Conservation (phyloP, 768 basidiomycete species). For the Lactarius indigo region DNA sequence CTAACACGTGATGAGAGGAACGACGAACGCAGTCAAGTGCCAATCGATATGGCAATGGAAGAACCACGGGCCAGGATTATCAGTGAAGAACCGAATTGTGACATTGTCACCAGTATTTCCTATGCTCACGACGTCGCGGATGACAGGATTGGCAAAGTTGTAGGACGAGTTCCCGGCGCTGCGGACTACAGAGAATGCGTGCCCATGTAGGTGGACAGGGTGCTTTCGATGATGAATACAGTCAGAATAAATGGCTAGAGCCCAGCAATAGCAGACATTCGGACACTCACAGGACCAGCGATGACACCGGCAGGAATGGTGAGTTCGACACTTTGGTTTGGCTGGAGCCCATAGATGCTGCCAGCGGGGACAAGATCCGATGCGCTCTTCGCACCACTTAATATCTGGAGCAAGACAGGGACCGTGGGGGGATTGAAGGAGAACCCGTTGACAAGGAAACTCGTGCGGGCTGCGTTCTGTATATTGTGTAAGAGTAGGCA, state of each 20-base stretch:
- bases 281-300: slow-evolving; percentile 5
- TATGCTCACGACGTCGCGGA: slow-evolving; percentile 40
- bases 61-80: slow-evolving; percentile 31
- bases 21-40: slow-evolving; percentile 25
- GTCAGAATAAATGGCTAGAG: neutral
- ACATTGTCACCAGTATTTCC: slow-evolving; percentile 18
- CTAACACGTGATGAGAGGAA: neutral
- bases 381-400: slow-evolving; percentile 48
- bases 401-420: slow-evolving; percentile 41
- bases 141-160: slow-evolving; percentile 38
- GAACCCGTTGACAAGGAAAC: slow-evolving; percentile 36
- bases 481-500: neutral
- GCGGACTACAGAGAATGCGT: slow-evolving; percentile 20
- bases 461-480: neutral
- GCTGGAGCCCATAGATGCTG: slow-evolving; percentile 44
- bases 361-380: slow-evolving; percentile 47
- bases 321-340: slow-evolving; percentile 46
- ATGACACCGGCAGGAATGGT: slow-evolving; percentile 16
- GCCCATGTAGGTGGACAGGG: slow-evolving; percentile 16
- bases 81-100: slow-evolving; percentile 31
- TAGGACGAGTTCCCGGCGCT: slow-evolving; percentile 17
- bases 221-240: neutral
- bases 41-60: slow-evolving; percentile 33
- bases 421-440: slow-evolving; percentile 37
- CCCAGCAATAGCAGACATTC: neutral